A percentile compares a stretch with the other conserved stretches of the same genome.
phyloP scores from a whole-genome alignment of 2,329 filamentous ascomycete genomes.

The Hypocrella siamensis region DNA sequence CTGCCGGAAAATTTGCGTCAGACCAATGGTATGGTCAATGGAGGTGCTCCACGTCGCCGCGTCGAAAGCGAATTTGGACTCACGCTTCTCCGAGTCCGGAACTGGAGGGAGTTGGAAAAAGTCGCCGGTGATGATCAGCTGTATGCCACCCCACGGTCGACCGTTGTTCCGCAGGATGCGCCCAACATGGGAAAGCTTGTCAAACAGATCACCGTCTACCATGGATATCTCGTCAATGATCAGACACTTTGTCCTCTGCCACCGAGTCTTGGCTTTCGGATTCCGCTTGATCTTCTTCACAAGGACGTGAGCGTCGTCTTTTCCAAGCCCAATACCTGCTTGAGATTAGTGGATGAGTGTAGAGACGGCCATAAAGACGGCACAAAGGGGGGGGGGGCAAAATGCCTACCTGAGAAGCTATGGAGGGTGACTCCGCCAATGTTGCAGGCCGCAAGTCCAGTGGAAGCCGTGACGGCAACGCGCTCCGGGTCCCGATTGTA shows the following conservation, averaged over 20 bases:
- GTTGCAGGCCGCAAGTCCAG: conserved; percentile 89
- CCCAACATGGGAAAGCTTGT: conserved; percentile 85
- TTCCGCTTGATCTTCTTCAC: conserved; percentile 87
- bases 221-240: conserved; percentile 95
- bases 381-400: not conserved
- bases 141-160: conserved; percentile 86
- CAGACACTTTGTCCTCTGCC: conserved; percentile 76
- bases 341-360: conserved; percentile 1
- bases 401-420: conserved; percentile 62
- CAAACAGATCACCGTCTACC: conserved; percentile 94
- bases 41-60: conserved; percentile 82
- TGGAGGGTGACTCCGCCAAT: conserved; percentile 92
- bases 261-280: conserved; percentile 72
- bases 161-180: conserved; percentile 78
- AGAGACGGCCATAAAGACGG: too few relatives aligned
- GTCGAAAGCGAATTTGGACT: conserved; percentile 83
- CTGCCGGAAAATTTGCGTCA: conserved; percentile 94
- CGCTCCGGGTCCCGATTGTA: conserved; percentile 63
- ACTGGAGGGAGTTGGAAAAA: conserved; percentile 97
- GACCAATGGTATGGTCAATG: conserved; percentile 86
- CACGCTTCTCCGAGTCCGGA: conserved; percentile 50
- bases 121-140: conserved; percentile 88
- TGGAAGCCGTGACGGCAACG: conserved; percentile 88
- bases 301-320: conserved; percentile 65
- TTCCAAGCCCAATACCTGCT: conserved; percentile 66